A percentile compares a stretch with the other conserved stretches of the same genome.
Conservation (phyloP, 345 rosid genomes). For the Odontarrhena argentea region DNA sequence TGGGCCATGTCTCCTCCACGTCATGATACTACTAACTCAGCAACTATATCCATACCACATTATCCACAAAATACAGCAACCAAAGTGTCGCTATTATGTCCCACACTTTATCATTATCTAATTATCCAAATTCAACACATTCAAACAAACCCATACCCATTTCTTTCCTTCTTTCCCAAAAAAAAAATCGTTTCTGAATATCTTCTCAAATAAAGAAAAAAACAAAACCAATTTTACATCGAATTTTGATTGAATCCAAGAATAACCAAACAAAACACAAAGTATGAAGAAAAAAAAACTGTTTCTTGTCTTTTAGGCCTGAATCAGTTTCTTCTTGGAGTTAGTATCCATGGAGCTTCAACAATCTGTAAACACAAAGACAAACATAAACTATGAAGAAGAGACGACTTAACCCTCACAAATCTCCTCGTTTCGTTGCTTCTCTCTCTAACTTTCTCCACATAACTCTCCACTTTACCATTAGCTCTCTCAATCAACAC, state of each 20-base stretch:
- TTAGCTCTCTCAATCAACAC: constrained; percentile 53
- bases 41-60: constrained; percentile 36
- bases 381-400: constrained; percentile 51
- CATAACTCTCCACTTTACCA: constrained; percentile 50
- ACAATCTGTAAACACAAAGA: constrained; percentile 64
- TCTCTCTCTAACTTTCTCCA: constrained; percentile 46
- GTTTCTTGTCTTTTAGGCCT: constrained; percentile 34
- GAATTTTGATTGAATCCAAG: constrained; percentile 40
- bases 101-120: constrained; percentile 24
- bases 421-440: constrained; percentile 53
- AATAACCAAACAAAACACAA: constrained; percentile 34
- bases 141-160: constrained; percentile 30
- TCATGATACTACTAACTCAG: not conserved
- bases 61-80: constrained; percentile 27
- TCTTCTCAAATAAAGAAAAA: constrained; percentile 7
- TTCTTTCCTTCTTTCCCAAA: constrained; percentile 1
- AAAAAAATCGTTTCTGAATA: constrained; percentile 22
- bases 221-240: constrained; percentile 14
- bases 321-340: constrained; percentile 48
- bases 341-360: constrained; percentile 64
- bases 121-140: constrained; percentile 34
- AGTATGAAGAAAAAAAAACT: not conserved
- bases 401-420: constrained; percentile 56
- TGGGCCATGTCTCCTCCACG: constrained; percentile 26
- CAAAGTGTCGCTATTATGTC: not conserved